Base-by-base conservation (phyloP, 2,329 filamentous ascomycete species). In the Aspergillaceae sp. region DNA sequence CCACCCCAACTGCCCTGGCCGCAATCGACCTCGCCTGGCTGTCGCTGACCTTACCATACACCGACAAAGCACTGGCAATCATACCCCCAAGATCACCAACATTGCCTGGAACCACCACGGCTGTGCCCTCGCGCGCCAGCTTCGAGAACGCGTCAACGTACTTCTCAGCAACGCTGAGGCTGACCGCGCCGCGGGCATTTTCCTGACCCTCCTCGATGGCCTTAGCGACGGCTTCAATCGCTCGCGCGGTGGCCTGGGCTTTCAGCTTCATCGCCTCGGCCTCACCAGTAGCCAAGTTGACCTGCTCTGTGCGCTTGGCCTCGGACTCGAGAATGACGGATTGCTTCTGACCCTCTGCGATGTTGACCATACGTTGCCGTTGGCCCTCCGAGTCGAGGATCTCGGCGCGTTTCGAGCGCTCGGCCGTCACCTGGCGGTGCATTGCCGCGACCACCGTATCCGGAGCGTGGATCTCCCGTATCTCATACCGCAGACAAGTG, bases 311-410 rank as follows among this genome's bases (percentile, higher is more conserved):
- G 52, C 92, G 79, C 71, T 98, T 92, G 70, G 92, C 92, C 65
- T 98, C 92, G 0, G 88, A 95, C 48, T 98, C 92, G 41, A 98
- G 77, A 59, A 98, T 98, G 73, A 98, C 92, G 47, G 92, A 92
- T 54, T 92, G 85, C 78, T 98, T 98, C 61, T 86, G 94, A 36
- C 92, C 86, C 74, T 98, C 92, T 19, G 92, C 92, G 56, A 98
- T 96, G 69, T 98, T 98, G 78, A 98, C 98, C 35, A 92, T 92
- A 60, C 84, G 91, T 73, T 98, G 92, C 52, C 92, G 79, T 71
- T 98, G 92, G 70, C 92, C 92, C 65, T 98, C 92, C 0, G 88
- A 95, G 48, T 98, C 92, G 41, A 98, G 77, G 59, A 98, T 98
- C 73, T 98, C 92, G 47, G 92, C 92, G 53, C 92, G 85, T 78